Base-by-base conservation (phyloP, 1,284 basidiomycete genomes). In the Chondrostereum purpureum region DNA sequence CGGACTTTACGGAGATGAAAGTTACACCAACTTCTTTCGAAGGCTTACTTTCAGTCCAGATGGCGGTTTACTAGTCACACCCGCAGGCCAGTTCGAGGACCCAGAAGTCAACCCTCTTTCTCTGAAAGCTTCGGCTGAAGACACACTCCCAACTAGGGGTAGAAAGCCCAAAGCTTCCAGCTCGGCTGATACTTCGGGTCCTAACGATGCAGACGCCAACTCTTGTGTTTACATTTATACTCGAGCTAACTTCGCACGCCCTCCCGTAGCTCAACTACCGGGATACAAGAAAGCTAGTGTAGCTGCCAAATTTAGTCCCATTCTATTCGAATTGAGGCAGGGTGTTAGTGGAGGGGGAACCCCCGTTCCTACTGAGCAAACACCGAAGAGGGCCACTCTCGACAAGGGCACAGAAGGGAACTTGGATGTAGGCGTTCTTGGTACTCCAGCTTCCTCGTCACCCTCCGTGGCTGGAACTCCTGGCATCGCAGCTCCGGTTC, bases 231-330 rank as follows among this genome's bases (percentile, higher is more conserved):
- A 90, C 68, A 89, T 99, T 55, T 99, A 99, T 66, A 92, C 92
- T 3, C 80, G 95, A 23, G 91, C 89, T 16, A 97, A 95, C 64
- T 88, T 99, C 62, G 83, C 89, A 1, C 76, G 89, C 39, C 83
- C 89, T 0, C 95, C 96, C 0, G 83, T 99, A 46, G 95, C 93
- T 2, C 92, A 94, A 58, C 72, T 99, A 2, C 94, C 96, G 0
- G 96, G 96, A 0, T 92, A 98, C 69, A 93, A 93, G 68, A 95
- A 95, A 50, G 86, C 93, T 0, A 92, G 89, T 54, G 83, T 98
- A 1, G 94, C 90, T 0, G 92, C 99, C 39, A 77, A 85, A 42
- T 99, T 99, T 67, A 95, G 89, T 24, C 95, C 95, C 0, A 78
- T 98, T 21, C 66, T 99, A 24, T 98, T 95, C 59, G 90, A 95